These are phyloP conservation scores for Asterophora parasitica DNA, from an alignment of 768 basidiomycete genomes.

Conservation along the genomic window DNA sequence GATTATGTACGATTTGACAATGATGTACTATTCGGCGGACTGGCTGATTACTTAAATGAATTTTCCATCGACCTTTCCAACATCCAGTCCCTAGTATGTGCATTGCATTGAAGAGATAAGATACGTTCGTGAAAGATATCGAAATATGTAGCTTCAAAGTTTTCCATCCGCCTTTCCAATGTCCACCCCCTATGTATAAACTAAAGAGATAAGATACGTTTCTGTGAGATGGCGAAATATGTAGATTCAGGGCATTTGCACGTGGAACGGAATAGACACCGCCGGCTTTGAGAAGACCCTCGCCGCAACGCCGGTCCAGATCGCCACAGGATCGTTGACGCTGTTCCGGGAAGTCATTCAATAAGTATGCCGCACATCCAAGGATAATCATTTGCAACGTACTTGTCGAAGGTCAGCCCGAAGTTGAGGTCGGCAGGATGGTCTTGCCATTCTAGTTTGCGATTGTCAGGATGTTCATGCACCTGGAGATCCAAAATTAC, in stretches of 20 bases:
- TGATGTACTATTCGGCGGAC: no score
- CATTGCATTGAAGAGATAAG: no score
- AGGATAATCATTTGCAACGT: constrained; percentile 21
- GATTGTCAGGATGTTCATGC: no score
- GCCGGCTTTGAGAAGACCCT: constrained; percentile 3
- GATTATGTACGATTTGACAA: neutral
- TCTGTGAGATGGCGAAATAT: no score
- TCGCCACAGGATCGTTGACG: constrained; percentile 49
- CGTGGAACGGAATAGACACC: constrained; percentile 1
- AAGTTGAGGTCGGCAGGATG: constrained; percentile 50
- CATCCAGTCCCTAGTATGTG: no score
- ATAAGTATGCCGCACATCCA: neutral
- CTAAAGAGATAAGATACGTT: no score
- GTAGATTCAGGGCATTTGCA: constrained; percentile 7
- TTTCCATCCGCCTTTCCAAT: no score
- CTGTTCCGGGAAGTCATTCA: constrained; percentile 25
- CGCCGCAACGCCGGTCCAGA: constrained; percentile 33
- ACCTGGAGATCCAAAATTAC: neutral
- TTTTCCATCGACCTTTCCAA: no score
- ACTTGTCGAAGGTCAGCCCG: constrained; percentile 46
- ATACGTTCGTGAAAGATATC: no score
- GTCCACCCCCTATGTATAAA: no score
- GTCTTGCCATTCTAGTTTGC: constrained; percentile 48
- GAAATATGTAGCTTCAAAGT: no score
- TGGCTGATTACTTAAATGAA: no score